Evolutionary conservation across 768 basidiomycete species (phyloP).

Genomic region (Suillus placidus): DNA sequence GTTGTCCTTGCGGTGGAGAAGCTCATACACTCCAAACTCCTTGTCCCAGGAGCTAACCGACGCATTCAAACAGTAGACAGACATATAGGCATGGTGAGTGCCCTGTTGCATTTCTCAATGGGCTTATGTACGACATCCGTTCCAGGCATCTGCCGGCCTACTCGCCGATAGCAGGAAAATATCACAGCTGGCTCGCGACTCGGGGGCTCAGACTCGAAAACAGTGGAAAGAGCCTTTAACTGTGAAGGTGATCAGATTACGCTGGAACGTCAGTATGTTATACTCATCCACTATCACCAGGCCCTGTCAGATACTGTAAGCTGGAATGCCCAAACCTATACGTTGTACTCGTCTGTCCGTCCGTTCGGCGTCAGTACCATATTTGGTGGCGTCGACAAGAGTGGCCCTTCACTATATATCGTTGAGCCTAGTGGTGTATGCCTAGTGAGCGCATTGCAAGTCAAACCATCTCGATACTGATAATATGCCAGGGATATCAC

Average conservation of each 20-base stretch:
- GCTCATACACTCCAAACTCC: constrained; percentile 91
- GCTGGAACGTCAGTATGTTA: constrained; percentile 33
- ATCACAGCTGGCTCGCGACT: constrained; percentile 81
- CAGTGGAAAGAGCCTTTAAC: constrained; percentile 73
- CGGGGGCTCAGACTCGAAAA: constrained; percentile 75
- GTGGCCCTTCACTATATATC: constrained; percentile 83
- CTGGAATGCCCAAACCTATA: constrained; percentile 93
- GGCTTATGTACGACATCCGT: constrained; percentile 8
- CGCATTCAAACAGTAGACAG: constrained; percentile 93
- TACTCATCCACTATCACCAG: constrained; percentile 32
- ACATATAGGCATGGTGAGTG: constrained; percentile 85
- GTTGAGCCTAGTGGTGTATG: constrained; percentile 95
- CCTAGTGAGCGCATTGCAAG: constrained; percentile 55
- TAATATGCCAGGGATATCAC: constrained; percentile 74
- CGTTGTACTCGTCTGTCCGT: constrained; percentile 95
- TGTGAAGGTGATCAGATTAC: constrained; percentile 61
- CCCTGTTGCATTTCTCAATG: neutral
- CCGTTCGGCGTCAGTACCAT: constrained; percentile 97
- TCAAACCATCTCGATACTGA: neutral
- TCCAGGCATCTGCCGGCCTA: constrained; percentile 88
- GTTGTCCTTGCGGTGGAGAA: constrained; percentile 98
- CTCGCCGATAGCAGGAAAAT: constrained; percentile 92
- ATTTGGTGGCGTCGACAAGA: constrained; percentile 85
- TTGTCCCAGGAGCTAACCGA: constrained; percentile 90
- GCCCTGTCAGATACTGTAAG: constrained; percentile 76